Percentiles rank a stretch among this genome's conserved stretches.
phyloP scores from a whole-genome alignment of 805 yeast species.

The Pichia rugopelliculosa region DNA sequence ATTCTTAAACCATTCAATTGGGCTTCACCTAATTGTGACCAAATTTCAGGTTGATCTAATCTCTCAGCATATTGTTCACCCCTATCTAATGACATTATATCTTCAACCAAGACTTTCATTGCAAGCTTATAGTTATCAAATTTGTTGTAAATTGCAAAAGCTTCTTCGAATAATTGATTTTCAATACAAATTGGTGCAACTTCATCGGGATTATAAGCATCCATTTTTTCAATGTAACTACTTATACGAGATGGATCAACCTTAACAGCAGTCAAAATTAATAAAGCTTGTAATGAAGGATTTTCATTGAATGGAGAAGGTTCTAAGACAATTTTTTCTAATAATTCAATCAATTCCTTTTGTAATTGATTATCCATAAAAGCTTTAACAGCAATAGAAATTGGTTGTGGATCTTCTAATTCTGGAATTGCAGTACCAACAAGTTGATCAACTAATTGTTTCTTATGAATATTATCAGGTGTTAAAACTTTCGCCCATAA shows the following conservation, averaged over 20 bases:
- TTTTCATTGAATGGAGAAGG: conserved; percentile 97
- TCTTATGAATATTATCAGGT: conserved; percentile 76
- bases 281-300: conserved; percentile 87
- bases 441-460: conserved; percentile 88
- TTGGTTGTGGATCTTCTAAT: conserved; percentile 85
- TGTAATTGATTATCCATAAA: conserved; percentile 95
- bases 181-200: conserved; percentile 90
- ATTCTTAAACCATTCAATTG: conserved; percentile 90
- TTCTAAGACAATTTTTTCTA: conserved; percentile 93
- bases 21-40: conserved; percentile 95
- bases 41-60: conserved; percentile 74
- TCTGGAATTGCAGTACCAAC: conserved; percentile 96
- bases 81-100: conserved; percentile 88
- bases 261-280: conserved; percentile 90
- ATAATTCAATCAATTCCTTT: conserved; percentile 82
- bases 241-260: conserved; percentile 85
- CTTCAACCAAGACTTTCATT: conserved; percentile 84
- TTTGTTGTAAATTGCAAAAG: conserved; percentile 85
- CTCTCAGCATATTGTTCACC: conserved; percentile 91
- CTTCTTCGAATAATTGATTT: conserved; percentile 86
- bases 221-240: conserved; percentile 80
- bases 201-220: conserved; percentile 86
- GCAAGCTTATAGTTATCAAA: conserved; percentile 73
- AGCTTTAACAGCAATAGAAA: conserved; percentile 87
- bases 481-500: conserved; percentile 78